These are phyloP conservation scores for Leishmania lainsoni DNA, from an alignment of 208 protist species.

Conservation along the genomic window DNA sequence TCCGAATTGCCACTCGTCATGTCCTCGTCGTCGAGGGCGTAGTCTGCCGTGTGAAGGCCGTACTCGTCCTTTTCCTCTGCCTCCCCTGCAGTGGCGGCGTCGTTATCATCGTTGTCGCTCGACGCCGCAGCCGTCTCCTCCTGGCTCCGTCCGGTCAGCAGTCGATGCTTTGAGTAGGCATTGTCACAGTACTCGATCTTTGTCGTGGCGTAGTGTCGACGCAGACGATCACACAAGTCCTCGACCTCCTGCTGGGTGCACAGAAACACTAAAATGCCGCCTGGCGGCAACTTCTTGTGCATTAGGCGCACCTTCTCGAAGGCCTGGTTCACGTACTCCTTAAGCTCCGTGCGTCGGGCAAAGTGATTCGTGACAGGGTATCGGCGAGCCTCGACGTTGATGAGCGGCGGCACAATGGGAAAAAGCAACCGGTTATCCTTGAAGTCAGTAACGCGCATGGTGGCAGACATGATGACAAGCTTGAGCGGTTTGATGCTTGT, in stretches of 20 bases:
- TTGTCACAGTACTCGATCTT: conserved; percentile 87
- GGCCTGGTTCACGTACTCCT: conserved; percentile 94
- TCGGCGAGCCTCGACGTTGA: conserved; percentile 96
- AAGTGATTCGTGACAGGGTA: conserved; percentile 98
- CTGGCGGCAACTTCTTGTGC: conserved; percentile 96
- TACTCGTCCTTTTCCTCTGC: conserved; percentile 41
- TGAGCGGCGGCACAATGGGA: conserved; percentile 90
- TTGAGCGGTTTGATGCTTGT: conserved; percentile 80
- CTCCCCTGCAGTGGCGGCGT: conserved; percentile 7
- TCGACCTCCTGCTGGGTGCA: conserved; percentile 97
- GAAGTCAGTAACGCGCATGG: conserved; percentile 93
- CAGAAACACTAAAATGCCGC: conserved; percentile 98
- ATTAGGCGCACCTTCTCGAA: conserved; percentile 97
- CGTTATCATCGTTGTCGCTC: conserved; percentile 21
- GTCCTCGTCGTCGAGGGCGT: conserved; percentile 55
- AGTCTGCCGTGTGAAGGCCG: conserved; percentile 36
- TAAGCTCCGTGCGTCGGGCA: conserved; percentile 90
- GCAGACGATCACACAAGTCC: conserved; percentile 82
- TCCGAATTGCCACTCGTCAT: conserved; percentile 6
- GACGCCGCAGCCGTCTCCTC: conserved; percentile 36
- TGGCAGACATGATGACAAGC: conserved; percentile 94
- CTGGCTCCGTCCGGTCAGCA: conserved; percentile 44
- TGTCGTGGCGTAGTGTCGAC: conserved; percentile 78
- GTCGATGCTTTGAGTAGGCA: conserved; percentile 71
- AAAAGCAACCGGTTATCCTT: conserved; percentile 97